Conservation (phyloP, 23 red algal species). For the Cyanidiococcus yangmingshanensis region DNA sequence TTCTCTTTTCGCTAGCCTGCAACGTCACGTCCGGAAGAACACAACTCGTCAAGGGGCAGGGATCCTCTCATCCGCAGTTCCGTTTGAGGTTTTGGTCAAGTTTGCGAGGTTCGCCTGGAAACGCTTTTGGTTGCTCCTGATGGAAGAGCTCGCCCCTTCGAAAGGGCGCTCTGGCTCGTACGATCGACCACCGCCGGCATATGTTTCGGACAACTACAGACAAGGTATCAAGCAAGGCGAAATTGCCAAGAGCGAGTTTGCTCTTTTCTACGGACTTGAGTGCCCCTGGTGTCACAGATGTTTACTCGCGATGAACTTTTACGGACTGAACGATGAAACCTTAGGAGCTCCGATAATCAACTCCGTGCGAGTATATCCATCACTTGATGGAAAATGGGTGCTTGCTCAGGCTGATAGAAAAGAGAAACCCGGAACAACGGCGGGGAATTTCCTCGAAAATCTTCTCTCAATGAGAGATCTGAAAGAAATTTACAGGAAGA, state of each 20-base stretch:
- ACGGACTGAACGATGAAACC: constrained; percentile 4
- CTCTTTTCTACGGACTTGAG: constrained; percentile 57
- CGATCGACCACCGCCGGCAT: constrained; percentile 30
- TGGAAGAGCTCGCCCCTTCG: constrained; percentile 72
- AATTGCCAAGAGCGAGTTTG: constrained; percentile 13
- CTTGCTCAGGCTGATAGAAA: constrained; percentile 1
- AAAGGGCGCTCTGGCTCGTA: constrained; percentile 36
- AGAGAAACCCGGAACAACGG: not conserved
- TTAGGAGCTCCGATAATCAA: constrained; percentile 21
- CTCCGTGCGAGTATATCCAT: constrained; percentile 19
- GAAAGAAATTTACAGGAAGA: constrained; percentile 37
- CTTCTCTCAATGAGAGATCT: not conserved
- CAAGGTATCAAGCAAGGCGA: not conserved
- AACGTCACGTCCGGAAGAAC: no score
- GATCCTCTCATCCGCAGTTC: constrained; percentile 9
- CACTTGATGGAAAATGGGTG: constrained; percentile 42
- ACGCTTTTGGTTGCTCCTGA: constrained; percentile 37
- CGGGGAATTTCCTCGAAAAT: not conserved
- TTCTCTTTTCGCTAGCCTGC: no score
- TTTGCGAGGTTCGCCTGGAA: constrained; percentile 37
- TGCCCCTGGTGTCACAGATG: constrained; percentile 82
- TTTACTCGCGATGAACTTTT: constrained; percentile 45
- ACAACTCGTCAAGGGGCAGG: not conserved
- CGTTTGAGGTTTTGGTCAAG: constrained; percentile 49
- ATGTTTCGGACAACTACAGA: not conserved